Base-by-base conservation (phyloP, 768 basidiomycete species). In the Lyophyllum decastes region DNA sequence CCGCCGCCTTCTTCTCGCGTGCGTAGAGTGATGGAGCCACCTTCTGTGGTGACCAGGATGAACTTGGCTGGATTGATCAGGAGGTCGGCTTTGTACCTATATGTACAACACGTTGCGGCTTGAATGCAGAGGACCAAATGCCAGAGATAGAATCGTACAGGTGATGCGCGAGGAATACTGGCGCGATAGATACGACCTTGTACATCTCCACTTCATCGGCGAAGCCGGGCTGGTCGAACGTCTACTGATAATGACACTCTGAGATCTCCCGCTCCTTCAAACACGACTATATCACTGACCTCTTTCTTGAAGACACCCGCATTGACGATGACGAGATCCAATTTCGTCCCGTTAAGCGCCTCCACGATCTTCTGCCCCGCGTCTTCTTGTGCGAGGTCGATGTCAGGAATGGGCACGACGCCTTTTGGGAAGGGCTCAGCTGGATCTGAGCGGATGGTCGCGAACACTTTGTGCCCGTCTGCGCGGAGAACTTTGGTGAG, bases 1-100 rank as follows among this genome's bases (percentile, higher is more conserved):
- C 78, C 77, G 1, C 78, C 78, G 33, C 79, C 79, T 68, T 82
- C 80, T 40, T 70, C 71, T 59, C 68, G 64, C 0, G 78, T 80
- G 5, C 79, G 68, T 12, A 81, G 68, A 27, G 63, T 64, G 54
- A 80, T 75, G 2, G 78, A 78, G 0, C 78, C 80, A 7, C 74
- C 78, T 68, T 82, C 80, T 2, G 78, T 76, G 2, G 78, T 78
- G 22, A 82, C 70, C 4, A 80, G 66, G 27, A 80, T 64, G 54
- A 81, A 66, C 57, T 78, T 79, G 0, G 77, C 73, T 12, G 62
- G 52, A 0, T 65, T 63, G 0, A 70, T 55, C 22, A 79, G 61
- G 4, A 60, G 51, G 27, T 65, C 54, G 5, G 68, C 54, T 19
- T 65, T 68, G 41, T 51, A 55, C 16, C 68, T 70, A 30, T 27